These are phyloP conservation scores for Miscanthus lutarioriparius DNA, from an alignment of 176 grass and related monocot species.

Conservation along the genomic window DNA sequence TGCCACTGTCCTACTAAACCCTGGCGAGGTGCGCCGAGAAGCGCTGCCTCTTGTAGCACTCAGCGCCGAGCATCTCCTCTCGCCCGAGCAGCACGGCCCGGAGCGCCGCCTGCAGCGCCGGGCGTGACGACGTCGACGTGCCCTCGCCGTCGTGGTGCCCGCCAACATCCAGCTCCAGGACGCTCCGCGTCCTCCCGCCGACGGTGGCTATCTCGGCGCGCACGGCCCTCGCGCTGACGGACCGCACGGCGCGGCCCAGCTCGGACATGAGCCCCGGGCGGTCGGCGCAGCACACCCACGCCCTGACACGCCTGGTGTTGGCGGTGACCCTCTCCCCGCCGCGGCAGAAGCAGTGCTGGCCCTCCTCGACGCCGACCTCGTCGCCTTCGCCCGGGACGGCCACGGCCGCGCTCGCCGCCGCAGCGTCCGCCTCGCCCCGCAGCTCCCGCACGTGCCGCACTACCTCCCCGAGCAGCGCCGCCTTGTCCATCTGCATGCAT, in stretches of 20 bases:
- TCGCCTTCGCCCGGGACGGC: constrained; percentile 65
- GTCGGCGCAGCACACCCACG: constrained; percentile 88
- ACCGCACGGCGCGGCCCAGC: constrained; percentile 68
- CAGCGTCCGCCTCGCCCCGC: constrained; percentile 46
- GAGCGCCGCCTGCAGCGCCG: constrained; percentile 72
- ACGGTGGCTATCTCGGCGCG: constrained; percentile 85
- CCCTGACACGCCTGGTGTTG: constrained; percentile 43
- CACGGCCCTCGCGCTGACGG: constrained; percentile 71
- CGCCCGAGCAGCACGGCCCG: constrained; percentile 63
- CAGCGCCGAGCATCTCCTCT: constrained; percentile 50
- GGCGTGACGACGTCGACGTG: not conserved
- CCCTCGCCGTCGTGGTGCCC: constrained; percentile 10
- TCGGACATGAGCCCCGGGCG: constrained; percentile 84
- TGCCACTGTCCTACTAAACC: constrained; percentile 17
- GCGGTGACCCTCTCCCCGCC: not conserved
- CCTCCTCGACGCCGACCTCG: constrained; percentile 74
- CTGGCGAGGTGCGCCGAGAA: constrained; percentile 49
- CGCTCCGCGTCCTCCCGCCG: constrained; percentile 68
- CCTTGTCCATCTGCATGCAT: constrained; percentile 73
- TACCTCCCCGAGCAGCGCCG: constrained; percentile 79
- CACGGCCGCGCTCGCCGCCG: constrained; percentile 51
- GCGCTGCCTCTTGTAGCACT: constrained; percentile 65
- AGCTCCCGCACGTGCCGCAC: constrained; percentile 74
- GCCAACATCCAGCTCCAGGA: constrained; percentile 65
- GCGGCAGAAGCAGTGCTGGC: constrained; percentile 9